A percentile compares a stretch with the other conserved stretches of the same genome.
phyloP scores from a whole-genome alignment of 2,329 filamentous ascomycete species.

The Fusarium sp. region DNA sequence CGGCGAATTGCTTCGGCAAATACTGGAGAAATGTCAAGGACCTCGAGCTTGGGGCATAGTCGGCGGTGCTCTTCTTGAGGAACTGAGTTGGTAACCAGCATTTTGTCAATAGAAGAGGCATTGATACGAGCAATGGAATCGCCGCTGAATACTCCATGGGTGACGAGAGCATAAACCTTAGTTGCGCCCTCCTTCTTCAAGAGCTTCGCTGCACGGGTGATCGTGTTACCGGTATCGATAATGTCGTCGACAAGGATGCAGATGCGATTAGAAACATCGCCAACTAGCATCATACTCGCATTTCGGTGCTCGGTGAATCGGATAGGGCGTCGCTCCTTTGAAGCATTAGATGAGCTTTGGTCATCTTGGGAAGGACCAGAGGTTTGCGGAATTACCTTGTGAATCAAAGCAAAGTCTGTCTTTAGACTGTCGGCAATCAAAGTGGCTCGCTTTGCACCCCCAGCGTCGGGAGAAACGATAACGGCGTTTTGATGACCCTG shows the following conservation, averaged over 20 bases:
- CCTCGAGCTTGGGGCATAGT: conserved; percentile 87
- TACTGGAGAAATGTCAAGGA: conserved; percentile 87
- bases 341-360: conserved; percentile 48
- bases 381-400: conserved; percentile 72
- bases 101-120: conserved; percentile 89
- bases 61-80: conserved; percentile 85
- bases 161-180: conserved; percentile 89
- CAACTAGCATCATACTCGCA: conserved; percentile 95
- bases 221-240: conserved; percentile 95
- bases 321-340: conserved; percentile 85
- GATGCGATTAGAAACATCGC: conserved; percentile 81
- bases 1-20: conserved; percentile 96
- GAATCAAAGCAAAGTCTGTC: conserved; percentile 96
- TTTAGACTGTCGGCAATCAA: conserved; percentile 93
- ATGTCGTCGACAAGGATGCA: conserved; percentile 95
- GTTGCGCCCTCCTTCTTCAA: conserved; percentile 95
- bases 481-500: conserved; percentile 83
- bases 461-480: conserved; percentile 95
- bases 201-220: conserved; percentile 95
- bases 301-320: conserved; percentile 90
- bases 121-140: conserved; percentile 96
- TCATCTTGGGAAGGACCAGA: conserved; percentile 47
- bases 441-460: conserved; percentile 94
- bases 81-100: conserved; percentile 95
- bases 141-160: conserved; percentile 93